Base-by-base conservation (phyloP, 495 filamentous ascomycete genomes). In the Aspergillus baeticus region DNA sequence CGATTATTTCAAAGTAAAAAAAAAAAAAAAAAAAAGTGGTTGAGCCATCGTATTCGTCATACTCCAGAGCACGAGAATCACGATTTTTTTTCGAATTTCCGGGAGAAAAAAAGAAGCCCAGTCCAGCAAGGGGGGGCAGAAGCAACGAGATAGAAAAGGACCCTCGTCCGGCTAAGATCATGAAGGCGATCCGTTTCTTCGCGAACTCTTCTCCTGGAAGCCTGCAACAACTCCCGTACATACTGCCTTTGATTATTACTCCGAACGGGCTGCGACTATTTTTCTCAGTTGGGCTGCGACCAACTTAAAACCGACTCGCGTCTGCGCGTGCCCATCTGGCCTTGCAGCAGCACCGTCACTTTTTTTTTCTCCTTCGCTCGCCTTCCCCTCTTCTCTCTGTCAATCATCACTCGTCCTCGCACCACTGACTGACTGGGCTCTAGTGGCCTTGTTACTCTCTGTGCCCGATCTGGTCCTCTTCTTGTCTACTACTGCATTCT, bases 261-360 rank as follows among this genome's bases (percentile, higher is more conserved):
- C 26, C 26, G 26, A 29, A 29, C 26, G 26, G 26, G 15, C 29
- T 42, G 10, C 45, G 8, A 57, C 52, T 45, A 46, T 49, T 35
- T 20, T 54, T 36, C 18, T 43, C 46, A 29, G 52, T 55, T 55
- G 58, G 58, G 51, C 36, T 51, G 58, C 56, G 36, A 58, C 41
- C 31, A 37, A 49, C 50, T 59, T 59, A 42, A 54, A 59, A 3
- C 26, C 26, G 26, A 51, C 38, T 60, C 52, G 34, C 45, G 41
- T 50, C 45, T 59, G 50, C 51, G 51, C 45, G 43, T 54, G 57
- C 34, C 56, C 33, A 14, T 36, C 45, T 37, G n/a, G 42, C 48
- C 50, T 48, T 46, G 49, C 49, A 42, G 43, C 23, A 48, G 33
- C 29, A 13, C n/a, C 38, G 5, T 6, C 17, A 17, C 38, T 56